Evolutionary conservation across 345 rosid species (phyloP), one percentile per base, ranked within the genome.

Genomic region (Orychophragmus violaceus): DNA sequence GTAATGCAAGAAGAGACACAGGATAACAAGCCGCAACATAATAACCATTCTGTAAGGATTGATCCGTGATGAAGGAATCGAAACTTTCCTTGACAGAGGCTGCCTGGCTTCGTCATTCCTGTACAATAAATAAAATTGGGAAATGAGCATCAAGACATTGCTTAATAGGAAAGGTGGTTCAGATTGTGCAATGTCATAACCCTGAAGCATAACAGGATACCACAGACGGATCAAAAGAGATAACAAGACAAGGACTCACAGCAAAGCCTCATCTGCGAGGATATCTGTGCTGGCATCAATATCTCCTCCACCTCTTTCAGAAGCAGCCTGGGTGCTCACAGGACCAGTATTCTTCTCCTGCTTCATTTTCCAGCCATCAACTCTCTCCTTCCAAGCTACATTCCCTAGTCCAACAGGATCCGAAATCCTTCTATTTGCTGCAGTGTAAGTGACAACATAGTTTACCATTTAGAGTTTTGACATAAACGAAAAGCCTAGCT

Each of bases 351-450:
- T 88, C 80, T 90, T 94, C 62, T 94, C 97, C 72, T 88, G 97
- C 82, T 90, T 94, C 93, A 87, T 83, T 77, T 87, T 94, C 99
- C 96, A 94, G 69, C 96, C 95, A 72, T 94, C 96, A 75, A 94
- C 87, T 79, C 92, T 84, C 85, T 88, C 91, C 77, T 84, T 88
- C 95, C 95, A 88, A 33, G 95, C 95, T 53, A 88, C 91, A 64
- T 84, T 86, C 72, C 88, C 84, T 41, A 82, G 33, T 61, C 89
- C 87, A 56, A 72, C 83, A 54, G 86, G 91, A 74, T 89, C 92
- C 59, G 76, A 83, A 72, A 78, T 79, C 87, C 95, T 82, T 44
- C 85, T 78, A 66, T 80, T 81, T 48, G 85, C 89, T 85, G 81
- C 81, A 79, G 14, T 18, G 25, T 41, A 19, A 17, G 62, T 17